Evolutionary conservation across 2,329 filamentous ascomycete species (phyloP), one percentile per base, ranked within the genome.

Genomic region (Macrophomina tecta): DNA sequence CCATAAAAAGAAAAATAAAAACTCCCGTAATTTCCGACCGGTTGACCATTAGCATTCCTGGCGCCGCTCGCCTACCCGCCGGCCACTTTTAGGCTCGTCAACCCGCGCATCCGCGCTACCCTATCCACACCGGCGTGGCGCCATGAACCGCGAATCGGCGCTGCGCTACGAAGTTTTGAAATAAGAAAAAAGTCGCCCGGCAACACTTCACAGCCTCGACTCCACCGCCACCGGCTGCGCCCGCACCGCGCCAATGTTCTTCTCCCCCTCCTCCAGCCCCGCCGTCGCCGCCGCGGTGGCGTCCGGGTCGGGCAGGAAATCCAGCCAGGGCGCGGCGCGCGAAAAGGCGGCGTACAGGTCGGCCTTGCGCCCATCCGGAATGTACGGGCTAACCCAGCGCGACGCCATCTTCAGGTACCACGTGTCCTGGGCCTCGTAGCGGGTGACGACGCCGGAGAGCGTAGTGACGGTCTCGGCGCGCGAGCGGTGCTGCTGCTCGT

Each of bases 361-460:
- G 5, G 58, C 58, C 18, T 62, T 62, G n/a, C 58, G 42, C 28
- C 42, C 58, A 11, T 62, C 58, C 3, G 58, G 42, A 3, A 62
- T 62, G 45, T 62, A 62, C 45, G 58, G 58, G 45, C 58, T 62
- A 11, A 62, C 58, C 58, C 58, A 62, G 12, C 58, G 58, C 2
- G n/a, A 28, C 4, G 45, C 45, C 58, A 62, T 49, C 58, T 62
- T 62, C 32, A 62, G 14, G 32, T 49, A 49, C 58, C 58, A 62
- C 4, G 42, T 49, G 32, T 62, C 58, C 32, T 62, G 58, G 11
- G 58, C 58, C 45, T 62, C 58, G 58, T 49, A 62, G 42, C 58
- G 42, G 5, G 58, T 62, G 30, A 62, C 58, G 58, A 49, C 42
- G 32, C 58, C 58, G 9, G 58, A 62, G 1, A 62, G 45, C 8